Base-by-base conservation (phyloP, 148 eudicot genomes). In the Chenopodium quinoa region DNA sequence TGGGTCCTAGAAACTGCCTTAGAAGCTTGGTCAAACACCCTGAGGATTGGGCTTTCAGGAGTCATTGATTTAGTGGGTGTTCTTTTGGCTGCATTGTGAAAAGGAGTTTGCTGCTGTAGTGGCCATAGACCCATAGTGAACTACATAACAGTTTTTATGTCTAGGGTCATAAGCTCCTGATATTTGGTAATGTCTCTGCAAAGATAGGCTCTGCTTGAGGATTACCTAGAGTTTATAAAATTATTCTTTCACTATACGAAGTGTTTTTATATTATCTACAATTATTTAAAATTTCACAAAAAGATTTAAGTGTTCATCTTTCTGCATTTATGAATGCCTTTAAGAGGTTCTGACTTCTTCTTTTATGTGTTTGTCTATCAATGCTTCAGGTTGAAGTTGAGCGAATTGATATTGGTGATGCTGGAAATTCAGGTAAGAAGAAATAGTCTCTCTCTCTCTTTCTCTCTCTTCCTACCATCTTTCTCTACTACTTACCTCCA, bases 311-410 rank as follows among this genome's bases (percentile, higher is more conserved):
- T 73, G 19, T 11, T 48, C 10, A 9, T 9, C 8, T 22, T 47
- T 47, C 29, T 78, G 46, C 73, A 65, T 66, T 77, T 34, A 77
- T 64, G 25, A 19, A 22, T n/a, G 29, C 7, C 66, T 32, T 17
- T 32, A 27, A 7, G 10, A 74, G 7, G 29, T 75, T 50, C 48
- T 75, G 31, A 12, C 63, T 46, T 75, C 23, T 40, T 65, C 65
- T 23, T 23, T 40, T 22, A 47, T 62, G 5, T 32, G 17, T 75
- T 9, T 22, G 34, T 58, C 19, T 2, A 80, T 54, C 34, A 23
- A 7, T 71, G 54, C 12, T 85, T 71, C 90, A 96, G 99, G 92
- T 90, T 81, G 98, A 96, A 84, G 91, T 93, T 83, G 99, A 96
- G 85, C 89, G 89, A 80, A 90, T 93, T 74, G 96, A 93, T 78